Evolutionary conservation across 2,329 filamentous ascomycete genomes (phyloP).

Genomic region (Claviceps monticola): DNA sequence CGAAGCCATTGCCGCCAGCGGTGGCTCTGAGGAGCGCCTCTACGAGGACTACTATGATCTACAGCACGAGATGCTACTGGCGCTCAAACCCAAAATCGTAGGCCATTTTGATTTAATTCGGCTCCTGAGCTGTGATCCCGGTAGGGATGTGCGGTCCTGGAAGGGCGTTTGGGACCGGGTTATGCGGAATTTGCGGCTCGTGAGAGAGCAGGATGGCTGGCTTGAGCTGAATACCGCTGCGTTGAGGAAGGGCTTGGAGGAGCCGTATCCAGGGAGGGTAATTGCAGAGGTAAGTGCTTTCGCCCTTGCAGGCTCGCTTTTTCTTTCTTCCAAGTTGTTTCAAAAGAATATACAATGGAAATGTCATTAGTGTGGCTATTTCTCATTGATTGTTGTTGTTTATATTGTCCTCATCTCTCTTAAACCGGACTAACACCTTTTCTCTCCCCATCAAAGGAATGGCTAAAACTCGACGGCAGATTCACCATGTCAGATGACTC

Average conservation of each 20-base stretch:
- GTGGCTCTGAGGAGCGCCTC: constrained; percentile 52
- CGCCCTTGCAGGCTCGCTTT: constrained; percentile 10
- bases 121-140: constrained; percentile 58
- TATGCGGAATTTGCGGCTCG: constrained; percentile 56
- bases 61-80: constrained; percentile 66
- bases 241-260: constrained; percentile 74
- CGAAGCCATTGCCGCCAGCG: constrained; percentile 21
- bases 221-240: constrained; percentile 83
- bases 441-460: constrained; percentile 38
- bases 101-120: constrained; percentile 92
- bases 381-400: too few relatives aligned
- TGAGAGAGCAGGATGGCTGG: constrained; percentile 62
- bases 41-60: constrained; percentile 79
- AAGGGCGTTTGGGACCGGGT: constrained; percentile 59
- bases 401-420: too few relatives aligned
- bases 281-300: constrained; percentile 54
- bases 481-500: constrained; percentile 94
- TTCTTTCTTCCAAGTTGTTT: background rate
- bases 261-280: constrained; percentile 73
- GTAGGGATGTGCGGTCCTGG: constrained; percentile 44
- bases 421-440: background rate
- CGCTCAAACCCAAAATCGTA: constrained; percentile 61
- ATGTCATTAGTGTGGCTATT: too few relatives aligned
- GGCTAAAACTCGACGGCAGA: constrained; percentile 56
- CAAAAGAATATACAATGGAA: too few relatives aligned